phyloP scores from a whole-genome alignment of 805 yeast genomes.

The Candida insectorum region DNA sequence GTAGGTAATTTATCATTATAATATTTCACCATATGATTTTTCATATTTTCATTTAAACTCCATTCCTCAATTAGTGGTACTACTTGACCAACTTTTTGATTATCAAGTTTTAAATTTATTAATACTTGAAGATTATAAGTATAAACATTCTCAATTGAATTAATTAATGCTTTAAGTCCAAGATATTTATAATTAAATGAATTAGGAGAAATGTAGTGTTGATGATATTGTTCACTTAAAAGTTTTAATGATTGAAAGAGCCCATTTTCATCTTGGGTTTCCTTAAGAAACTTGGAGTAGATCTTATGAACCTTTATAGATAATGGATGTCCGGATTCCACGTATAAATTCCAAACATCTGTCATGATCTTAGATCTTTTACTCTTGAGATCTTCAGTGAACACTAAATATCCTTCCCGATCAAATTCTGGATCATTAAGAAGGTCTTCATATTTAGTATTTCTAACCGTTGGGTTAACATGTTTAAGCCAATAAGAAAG shows the following conservation, averaged over 20 bases:
- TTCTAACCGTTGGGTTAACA: conserved; percentile 7
- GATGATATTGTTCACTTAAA: conserved; percentile 13
- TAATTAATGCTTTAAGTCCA: conserved; percentile 9
- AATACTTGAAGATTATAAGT: conserved; percentile 20
- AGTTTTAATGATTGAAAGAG: conserved; percentile 20
- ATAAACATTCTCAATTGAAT: conserved; percentile 15
- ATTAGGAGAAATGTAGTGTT: conserved; percentile 7
- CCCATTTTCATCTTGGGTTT: conserved; percentile 15
- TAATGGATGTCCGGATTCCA: conserved; percentile 18
- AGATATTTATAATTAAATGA: conserved; percentile 17
- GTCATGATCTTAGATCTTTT: conserved; percentile 24
- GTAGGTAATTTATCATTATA: conserved; percentile 4
- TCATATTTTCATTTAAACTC: conserved; percentile 31
- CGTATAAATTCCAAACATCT: conserved; percentile 36
- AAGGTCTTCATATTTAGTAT: conserved; percentile 19
- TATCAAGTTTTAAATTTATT: conserved; percentile 25
- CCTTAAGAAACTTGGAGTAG: conserved; percentile 22
- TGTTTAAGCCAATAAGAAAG: conserved; percentile 24
- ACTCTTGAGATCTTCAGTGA: conserved; percentile 18
- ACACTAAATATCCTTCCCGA: conserved; percentile 33
- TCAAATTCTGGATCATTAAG: conserved; percentile 34
- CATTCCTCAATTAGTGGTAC: conserved; percentile 31
- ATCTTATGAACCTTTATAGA: conserved; percentile 21
- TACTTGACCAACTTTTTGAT: conserved; percentile 25
- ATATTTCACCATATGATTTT: conserved; percentile 11